phyloP scores from a whole-genome alignment of 129 eudicot genomes.

The Lonicera japonica region DNA sequence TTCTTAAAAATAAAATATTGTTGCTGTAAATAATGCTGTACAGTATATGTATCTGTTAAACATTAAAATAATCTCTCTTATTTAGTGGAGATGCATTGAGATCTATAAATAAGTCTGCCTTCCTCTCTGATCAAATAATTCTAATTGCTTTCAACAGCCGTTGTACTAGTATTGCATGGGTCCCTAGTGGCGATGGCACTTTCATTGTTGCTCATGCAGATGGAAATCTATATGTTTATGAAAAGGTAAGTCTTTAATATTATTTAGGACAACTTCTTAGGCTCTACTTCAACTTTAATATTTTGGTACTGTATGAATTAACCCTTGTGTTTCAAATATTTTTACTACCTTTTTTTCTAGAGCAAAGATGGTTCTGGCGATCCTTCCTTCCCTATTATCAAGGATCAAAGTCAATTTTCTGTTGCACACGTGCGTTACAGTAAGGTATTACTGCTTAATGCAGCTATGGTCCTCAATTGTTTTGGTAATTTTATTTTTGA shows the following conservation, averaged over 20 bases:
- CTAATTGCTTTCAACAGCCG: constrained; percentile 52
- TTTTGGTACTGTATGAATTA: constrained; percentile 11
- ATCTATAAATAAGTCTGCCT: background rate
- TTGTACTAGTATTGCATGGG: constrained; percentile 87
- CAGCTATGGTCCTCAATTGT: background rate
- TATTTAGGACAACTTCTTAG: constrained; percentile 10
- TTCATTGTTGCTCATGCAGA: constrained; percentile 86
- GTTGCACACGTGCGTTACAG: constrained; percentile 86
- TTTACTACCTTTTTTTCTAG: constrained; percentile 25
- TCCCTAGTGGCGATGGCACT: constrained; percentile 83
- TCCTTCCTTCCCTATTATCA: constrained; percentile 70
- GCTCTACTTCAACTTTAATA: constrained; percentile 13
- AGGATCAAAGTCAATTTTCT: constrained; percentile 80
- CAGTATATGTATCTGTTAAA: background rate
- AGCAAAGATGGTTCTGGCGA: constrained; percentile 79
- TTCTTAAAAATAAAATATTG: too few species aligned
- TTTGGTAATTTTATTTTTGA: background rate
- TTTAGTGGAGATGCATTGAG: background rate
- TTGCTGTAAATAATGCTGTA: background rate
- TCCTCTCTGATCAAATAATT: constrained; percentile 21
- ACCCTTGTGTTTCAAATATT: background rate
- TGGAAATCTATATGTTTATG: constrained; percentile 91
- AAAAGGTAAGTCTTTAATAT: constrained; percentile 55
- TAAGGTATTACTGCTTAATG: constrained; percentile 48
- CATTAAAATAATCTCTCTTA: background rate